phyloP scores from a whole-genome alignment of 495 filamentous ascomycete species.

The Penicillium cinerascens region DNA sequence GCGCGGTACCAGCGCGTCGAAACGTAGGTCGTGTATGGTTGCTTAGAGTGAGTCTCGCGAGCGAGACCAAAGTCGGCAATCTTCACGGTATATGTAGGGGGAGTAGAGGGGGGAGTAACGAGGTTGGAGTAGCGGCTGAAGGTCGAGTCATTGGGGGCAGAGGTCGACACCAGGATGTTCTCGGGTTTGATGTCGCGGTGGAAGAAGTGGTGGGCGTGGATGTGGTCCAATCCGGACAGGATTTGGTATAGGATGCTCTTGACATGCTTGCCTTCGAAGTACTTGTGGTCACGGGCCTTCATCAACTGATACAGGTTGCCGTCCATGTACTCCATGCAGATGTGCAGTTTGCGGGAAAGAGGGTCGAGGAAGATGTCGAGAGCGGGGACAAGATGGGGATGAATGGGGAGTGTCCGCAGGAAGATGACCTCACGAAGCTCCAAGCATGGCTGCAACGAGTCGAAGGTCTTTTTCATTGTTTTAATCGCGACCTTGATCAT shows the following conservation, averaged over 20 bases:
- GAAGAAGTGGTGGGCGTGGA: conserved; percentile 96
- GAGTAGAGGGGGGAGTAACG: conserved; percentile 91
- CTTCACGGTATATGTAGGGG: conserved; percentile 92
- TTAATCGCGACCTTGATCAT: conserved; percentile 88
- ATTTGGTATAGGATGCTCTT: conserved; percentile 99
- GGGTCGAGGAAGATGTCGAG: conserved; percentile 99
- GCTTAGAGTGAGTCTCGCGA: conserved; percentile 90
- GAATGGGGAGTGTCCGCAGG: conserved; percentile 78
- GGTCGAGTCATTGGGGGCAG: conserved; percentile 74
- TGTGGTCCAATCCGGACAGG: conserved; percentile 90
- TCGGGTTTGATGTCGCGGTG: conserved; percentile 99
- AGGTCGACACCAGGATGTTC: conserved; percentile 96
- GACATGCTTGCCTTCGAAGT: conserved; percentile 81
- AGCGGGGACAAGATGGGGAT: conserved; percentile 90
- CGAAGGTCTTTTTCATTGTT: conserved; percentile 99
- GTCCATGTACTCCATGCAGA: conserved; percentile 99
- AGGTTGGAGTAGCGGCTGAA: conserved; percentile 91
- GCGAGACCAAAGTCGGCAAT: conserved; percentile 99
- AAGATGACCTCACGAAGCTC: conserved; percentile 97
- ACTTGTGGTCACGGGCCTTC: conserved; percentile 96
- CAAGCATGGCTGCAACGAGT: conserved; percentile 81
- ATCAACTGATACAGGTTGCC: conserved; percentile 98
- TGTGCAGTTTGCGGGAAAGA: conserved; percentile 91
- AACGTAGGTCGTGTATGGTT: conserved; percentile 97
- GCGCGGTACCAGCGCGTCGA: conserved; percentile 98